Conservation (phyloP, 257 asterid genomes). For the Lantana camara region DNA sequence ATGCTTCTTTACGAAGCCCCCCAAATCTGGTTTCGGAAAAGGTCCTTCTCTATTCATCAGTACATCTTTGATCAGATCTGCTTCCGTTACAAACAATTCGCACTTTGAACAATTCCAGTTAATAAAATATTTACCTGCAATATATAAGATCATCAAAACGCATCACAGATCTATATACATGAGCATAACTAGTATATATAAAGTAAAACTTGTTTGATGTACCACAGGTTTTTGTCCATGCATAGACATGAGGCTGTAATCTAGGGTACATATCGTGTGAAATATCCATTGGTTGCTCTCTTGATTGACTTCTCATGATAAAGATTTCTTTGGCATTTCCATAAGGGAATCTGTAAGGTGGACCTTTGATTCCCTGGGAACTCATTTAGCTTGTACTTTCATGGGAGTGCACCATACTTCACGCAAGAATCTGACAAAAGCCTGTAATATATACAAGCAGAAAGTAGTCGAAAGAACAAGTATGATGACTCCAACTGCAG, state of each 20-base stretch:
- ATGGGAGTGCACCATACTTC: slow-evolving; percentile 53
- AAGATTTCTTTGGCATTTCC: slow-evolving; percentile 61
- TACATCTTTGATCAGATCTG: slow-evolving; percentile 46
- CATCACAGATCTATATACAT: too few relatives aligned
- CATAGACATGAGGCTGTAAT: slow-evolving; percentile 61
- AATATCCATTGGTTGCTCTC: slow-evolving; percentile 49
- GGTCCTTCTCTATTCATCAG: slow-evolving; percentile 48
- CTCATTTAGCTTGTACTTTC: slow-evolving; percentile 37
- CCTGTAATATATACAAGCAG: slow-evolving; percentile 33
- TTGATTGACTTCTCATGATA: slow-evolving; percentile 43
- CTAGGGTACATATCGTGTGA: slow-evolving; percentile 61
- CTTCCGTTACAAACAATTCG: slow-evolving; percentile 43
- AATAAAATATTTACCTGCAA: slow-evolving; percentile 44
- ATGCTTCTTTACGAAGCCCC: slow-evolving; percentile 41
- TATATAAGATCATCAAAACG: too few relatives aligned
- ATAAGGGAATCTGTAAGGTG: slow-evolving; percentile 56
- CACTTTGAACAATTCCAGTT: slow-evolving; percentile 51
- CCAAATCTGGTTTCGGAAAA: slow-evolving; percentile 45
- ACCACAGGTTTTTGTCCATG: slow-evolving; percentile 68
- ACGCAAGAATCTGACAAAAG: slow-evolving; percentile 39
- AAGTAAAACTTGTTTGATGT: neutral
- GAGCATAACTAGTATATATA: too few relatives aligned
- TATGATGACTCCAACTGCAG: neutral
- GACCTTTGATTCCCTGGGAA: slow-evolving; percentile 67
- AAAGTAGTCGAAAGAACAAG: slow-evolving; percentile 24